These are phyloP conservation scores for Penicillium psychrosexuale DNA, from an alignment of 2,329 filamentous ascomycete genomes.

Conservation along the genomic window DNA sequence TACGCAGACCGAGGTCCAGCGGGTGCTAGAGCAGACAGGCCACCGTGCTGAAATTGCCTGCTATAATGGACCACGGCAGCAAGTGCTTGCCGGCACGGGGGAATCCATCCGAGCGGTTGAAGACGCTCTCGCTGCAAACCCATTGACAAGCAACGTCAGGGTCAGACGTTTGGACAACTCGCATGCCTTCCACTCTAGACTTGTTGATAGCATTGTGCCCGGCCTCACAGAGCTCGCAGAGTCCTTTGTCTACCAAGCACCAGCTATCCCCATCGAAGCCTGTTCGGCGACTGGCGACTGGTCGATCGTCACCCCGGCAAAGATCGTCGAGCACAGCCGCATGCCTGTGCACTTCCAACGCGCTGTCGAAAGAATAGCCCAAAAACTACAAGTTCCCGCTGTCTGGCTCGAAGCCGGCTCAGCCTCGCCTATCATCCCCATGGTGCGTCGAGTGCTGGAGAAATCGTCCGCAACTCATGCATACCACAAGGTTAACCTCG, in stretches of 20 bases:
- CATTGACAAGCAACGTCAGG: constrained; percentile 10
- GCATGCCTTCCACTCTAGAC: constrained; percentile 35
- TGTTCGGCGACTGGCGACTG: constrained; percentile 34
- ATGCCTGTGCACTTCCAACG: constrained; percentile 47
- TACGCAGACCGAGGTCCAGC: not conserved
- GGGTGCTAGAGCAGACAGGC: not conserved
- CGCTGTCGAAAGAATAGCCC: constrained; percentile 20
- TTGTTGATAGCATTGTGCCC: constrained; percentile 29
- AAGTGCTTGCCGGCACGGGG: constrained; percentile 19
- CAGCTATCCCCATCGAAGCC: constrained; percentile 29
- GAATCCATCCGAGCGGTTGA: constrained; percentile 13
- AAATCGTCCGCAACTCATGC: not conserved
- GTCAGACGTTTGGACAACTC: constrained; percentile 45
- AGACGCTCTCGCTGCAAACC: not conserved
- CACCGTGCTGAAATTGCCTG: constrained; percentile 23
- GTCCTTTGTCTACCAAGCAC: constrained; percentile 30
- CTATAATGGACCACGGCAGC: constrained; percentile 22
- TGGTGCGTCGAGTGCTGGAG: constrained; percentile 31
- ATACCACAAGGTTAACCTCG: constrained; percentile 14
- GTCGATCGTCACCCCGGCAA: not conserved
- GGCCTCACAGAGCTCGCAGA: constrained; percentile 27
- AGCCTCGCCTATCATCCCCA: constrained; percentile 26
- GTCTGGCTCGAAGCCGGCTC: constrained; percentile 42
- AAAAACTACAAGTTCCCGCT: constrained; percentile 9
- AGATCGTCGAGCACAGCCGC: constrained; percentile 39